These are phyloP conservation scores for Phytophthora lateralis DNA, from an alignment of 352 stramenopile species.

Conservation along the genomic window DNA sequence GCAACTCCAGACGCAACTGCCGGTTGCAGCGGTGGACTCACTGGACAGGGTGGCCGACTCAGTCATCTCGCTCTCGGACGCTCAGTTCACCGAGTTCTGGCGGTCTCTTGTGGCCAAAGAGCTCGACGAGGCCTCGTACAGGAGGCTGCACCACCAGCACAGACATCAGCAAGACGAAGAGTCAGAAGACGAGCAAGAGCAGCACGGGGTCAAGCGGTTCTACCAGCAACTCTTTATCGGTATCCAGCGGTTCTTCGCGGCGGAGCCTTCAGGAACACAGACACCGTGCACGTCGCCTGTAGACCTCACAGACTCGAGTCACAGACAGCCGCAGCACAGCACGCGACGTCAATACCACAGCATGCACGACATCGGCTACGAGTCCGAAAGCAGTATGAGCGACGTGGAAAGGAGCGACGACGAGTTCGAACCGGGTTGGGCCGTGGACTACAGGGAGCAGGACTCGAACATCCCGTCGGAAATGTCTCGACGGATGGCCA, in stretches of 20 bases:
- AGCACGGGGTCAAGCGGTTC: constrained; percentile 50
- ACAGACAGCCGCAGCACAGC: constrained; percentile 26
- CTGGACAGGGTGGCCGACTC: constrained; percentile 58
- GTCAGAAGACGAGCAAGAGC: constrained; percentile 22
- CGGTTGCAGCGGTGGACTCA: constrained; percentile 50
- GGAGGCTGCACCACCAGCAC: constrained; percentile 9
- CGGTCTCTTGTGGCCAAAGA: constrained; percentile 59
- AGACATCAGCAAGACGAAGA: neutral
- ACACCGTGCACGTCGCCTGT: constrained; percentile 77
- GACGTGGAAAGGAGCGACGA: constrained; percentile 20
- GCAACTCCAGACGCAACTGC: constrained; percentile 64
- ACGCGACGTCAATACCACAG: constrained; percentile 15
- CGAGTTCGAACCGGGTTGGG: constrained; percentile 68
- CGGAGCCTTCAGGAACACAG: constrained; percentile 36
- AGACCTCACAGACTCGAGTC: constrained; percentile 38
- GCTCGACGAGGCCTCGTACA: constrained; percentile 39
- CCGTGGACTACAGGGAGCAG: constrained; percentile 82
- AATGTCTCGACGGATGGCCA: constrained; percentile 68
- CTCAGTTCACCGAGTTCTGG: constrained; percentile 72
- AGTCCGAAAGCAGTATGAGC: constrained; percentile 15
- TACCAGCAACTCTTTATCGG: constrained; percentile 57
- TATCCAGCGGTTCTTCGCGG: constrained; percentile 56
- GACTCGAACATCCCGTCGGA: constrained; percentile 63
- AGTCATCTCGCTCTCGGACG: constrained; percentile 66
- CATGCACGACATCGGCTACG: constrained; percentile 11